Percentiles rank a stretch among this genome's conserved stretches.
phyloP scores from a whole-genome alignment of 176 grass and related monocot genomes.

The Triticum urartu region DNA sequence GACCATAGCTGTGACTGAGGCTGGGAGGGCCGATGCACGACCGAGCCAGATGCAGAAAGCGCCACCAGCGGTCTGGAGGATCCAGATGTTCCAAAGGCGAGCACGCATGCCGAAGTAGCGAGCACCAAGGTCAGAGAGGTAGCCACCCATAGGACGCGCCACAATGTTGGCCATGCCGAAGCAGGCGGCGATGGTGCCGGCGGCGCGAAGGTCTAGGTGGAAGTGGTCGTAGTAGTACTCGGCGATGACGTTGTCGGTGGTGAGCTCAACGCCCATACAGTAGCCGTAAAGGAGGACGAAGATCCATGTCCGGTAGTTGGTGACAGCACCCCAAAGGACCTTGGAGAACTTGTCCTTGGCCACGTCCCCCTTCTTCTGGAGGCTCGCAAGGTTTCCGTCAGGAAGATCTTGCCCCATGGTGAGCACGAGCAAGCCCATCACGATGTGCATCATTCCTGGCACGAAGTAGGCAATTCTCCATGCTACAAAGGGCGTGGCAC shows the following conservation, averaged over 20 bases:
- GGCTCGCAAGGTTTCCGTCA: neutral
- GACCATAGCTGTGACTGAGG: slow-evolving; percentile 63
- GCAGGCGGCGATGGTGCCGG: slow-evolving; percentile 78
- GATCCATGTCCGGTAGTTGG: slow-evolving; percentile 87
- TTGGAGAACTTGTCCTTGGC: slow-evolving; percentile 81
- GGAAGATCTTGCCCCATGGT: neutral
- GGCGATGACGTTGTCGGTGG: slow-evolving; percentile 83
- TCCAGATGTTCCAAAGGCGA: slow-evolving; percentile 83
- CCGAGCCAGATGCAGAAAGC: slow-evolving; percentile 80
- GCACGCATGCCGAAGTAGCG: slow-evolving; percentile 69
- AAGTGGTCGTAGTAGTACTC: slow-evolving; percentile 85
- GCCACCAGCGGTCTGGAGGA: slow-evolving; percentile 78
- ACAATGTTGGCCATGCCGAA: slow-evolving; percentile 94
- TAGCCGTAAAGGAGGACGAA: slow-evolving; percentile 83
- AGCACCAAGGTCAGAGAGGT: slow-evolving; percentile 55
- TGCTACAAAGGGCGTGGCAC: neutral
- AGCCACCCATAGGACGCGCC: slow-evolving; percentile 55
- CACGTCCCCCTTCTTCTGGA: slow-evolving; percentile 64
- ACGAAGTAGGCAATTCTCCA: neutral
- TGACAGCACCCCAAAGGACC: slow-evolving; percentile 59
- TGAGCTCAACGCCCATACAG: slow-evolving; percentile 84
- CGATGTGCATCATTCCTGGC: neutral
- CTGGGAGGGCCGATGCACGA: slow-evolving; percentile 35
- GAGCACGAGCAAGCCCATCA: neutral
- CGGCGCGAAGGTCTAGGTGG: slow-evolving; percentile 63